These are phyloP conservation scores for Annulohypoxylon nitens DNA, from an alignment of 495 filamentous ascomycete species.

Conservation along the genomic window DNA sequence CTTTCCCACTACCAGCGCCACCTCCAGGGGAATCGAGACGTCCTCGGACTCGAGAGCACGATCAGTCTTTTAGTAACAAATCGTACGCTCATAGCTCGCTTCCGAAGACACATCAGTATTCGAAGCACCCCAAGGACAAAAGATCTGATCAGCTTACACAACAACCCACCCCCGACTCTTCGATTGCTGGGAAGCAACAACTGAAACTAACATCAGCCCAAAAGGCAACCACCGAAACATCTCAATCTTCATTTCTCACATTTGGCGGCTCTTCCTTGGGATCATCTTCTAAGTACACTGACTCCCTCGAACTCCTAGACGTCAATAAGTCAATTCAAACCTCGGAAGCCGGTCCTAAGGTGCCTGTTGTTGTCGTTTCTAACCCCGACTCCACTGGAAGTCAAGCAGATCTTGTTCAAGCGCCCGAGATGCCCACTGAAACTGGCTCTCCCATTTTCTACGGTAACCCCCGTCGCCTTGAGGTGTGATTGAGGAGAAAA, in stretches of 20 bases:
- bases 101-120: neutral
- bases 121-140: neutral
- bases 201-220: too few relatives aligned
- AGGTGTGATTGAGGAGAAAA: neutral
- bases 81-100: neutral
- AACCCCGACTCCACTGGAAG: neutral
- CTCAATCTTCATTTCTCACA: constrained; percentile 2
- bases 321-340: neutral
- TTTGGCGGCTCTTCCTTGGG: constrained; percentile 15
- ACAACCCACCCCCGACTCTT: neutral
- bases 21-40: neutral
- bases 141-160: neutral
- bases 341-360: neutral
- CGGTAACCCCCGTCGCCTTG: constrained; percentile 12
- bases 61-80: neutral
- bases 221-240: neutral
- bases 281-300: constrained; percentile 7
- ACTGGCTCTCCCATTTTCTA: constrained; percentile 12
- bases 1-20: constrained; percentile 6
- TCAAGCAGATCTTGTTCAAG: neutral
- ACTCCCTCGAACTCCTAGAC: neutral
- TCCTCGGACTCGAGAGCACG: neutral
- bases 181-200: neutral
- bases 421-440: constrained; percentile 7
- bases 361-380: neutral